Conservation (phyloP, 352 stramenopile species). For the Discostella stelligera region DNA sequence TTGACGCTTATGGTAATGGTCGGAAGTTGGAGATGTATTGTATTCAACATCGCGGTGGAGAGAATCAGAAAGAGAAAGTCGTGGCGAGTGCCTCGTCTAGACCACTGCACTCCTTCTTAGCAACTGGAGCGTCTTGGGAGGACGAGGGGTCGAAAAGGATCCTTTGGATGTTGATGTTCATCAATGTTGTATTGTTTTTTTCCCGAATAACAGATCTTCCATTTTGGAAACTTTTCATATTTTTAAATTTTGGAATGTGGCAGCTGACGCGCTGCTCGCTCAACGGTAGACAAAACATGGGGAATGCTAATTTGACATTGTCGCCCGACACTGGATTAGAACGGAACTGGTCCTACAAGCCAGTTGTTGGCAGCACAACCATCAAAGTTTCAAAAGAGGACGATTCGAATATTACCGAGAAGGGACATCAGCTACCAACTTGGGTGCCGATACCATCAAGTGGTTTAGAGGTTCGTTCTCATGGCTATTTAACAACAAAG, state of each 20-base stretch:
- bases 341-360: conserved; percentile 40
- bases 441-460: conserved; percentile 52
- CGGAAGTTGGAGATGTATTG: conserved; percentile 50
- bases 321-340: not conserved
- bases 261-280: conserved; percentile 10
- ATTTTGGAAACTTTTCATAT: conserved; percentile 67
- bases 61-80: conserved; percentile 8
- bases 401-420: conserved; percentile 59
- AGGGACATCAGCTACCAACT: conserved; percentile 58
- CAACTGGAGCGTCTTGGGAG: conserved; percentile 39
- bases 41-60: not conserved
- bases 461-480: conserved; percentile 58
- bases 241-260: conserved; percentile 59
- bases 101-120: not conserved
- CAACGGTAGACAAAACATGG: conserved; percentile 10
- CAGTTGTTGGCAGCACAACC: conserved; percentile 58
- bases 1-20: conserved; percentile 30
- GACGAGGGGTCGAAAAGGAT: conserved; percentile 2
- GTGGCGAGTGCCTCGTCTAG: not conserved
- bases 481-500: conserved; percentile 76
- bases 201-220: conserved; percentile 40
- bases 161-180: conserved; percentile 34
- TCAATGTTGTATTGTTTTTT: conserved; percentile 57
- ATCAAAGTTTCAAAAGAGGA: conserved; percentile 58
- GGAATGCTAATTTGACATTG: not conserved